Evolutionary conservation across 495 filamentous ascomycete genomes (phyloP), one percentile per base, ranked within the genome.

Genomic region (Trichoderma erinaceum): DNA sequence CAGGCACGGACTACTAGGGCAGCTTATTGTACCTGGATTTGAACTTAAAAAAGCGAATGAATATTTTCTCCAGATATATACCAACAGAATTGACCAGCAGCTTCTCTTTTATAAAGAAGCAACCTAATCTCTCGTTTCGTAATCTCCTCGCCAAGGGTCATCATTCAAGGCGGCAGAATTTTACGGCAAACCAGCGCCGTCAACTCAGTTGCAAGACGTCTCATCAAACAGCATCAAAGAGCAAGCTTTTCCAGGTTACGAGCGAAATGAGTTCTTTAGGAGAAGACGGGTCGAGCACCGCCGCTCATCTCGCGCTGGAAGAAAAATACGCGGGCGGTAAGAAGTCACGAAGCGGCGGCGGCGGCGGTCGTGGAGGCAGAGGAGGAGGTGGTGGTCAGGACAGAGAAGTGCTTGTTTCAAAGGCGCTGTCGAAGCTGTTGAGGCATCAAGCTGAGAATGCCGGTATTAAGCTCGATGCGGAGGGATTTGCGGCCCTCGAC

Each of bases 391-490:
- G 76, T 12, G 70, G 68, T 10, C 70, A 76, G 64, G 75, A 76
- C 32, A 79, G 91, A 41, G 85, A 90, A 52, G 83, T 90, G 11
- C 80, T 81, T 41, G 82, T 97, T 63, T 97, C 92, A 10, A 96
- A 92, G 74, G 89, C 92, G 32, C 75, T 98, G 66, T 91, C 87
- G 68, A 86, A 83, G 70, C 79, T 97, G 0, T 83, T 99, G 21
- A 84, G 95, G 27, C 95, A 99, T 76, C 91, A 88, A 63, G 95
- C 96, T 7, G 82, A 86, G 70, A 87, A 86, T 66, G 92, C 92
- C 72, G 90, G 92, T 0, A 75, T 99, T 63, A 83, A 80, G 71
- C 81, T 98, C 27, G 89, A 92, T 71, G 78, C 75, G 5, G 89
- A 92, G 70, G 95, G 96, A 7, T 99, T 89, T 74, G 91, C 89